These are phyloP conservation scores for Lactuca sativa DNA, from an alignment of 129 eudicot species.

Conservation along the genomic window DNA sequence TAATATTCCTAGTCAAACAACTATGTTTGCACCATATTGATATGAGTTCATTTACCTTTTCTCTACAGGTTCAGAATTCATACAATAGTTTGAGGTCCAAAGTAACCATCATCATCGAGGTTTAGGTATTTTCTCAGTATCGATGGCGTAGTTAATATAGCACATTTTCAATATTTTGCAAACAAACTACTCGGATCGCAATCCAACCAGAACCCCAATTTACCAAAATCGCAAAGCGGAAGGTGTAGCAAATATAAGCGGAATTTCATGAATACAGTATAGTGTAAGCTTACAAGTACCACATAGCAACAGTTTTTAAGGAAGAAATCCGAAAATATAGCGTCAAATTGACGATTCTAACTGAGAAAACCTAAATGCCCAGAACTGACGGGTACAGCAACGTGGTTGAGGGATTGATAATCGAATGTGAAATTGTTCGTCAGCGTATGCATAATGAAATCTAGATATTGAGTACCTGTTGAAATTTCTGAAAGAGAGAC, in stretches of 20 bases:
- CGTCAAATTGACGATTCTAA: slow-evolving; percentile 6
- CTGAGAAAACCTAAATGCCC: slow-evolving; percentile 9
- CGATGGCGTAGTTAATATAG: background rate
- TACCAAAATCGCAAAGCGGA: background rate
- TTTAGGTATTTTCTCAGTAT: background rate
- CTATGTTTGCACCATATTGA: background rate
- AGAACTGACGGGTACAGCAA: background rate
- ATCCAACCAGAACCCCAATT: background rate
- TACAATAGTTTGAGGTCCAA: background rate
- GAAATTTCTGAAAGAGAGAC: slow-evolving; percentile 72
- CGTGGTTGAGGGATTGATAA: background rate
- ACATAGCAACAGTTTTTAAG: background rate
- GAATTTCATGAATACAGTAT: background rate
- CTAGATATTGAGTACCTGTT: slow-evolving; percentile 49
- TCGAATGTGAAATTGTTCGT: slow-evolving; percentile 5
- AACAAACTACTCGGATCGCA: background rate
- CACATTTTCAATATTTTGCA: background rate
- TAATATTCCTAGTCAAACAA: too few species aligned
- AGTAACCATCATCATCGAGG: background rate
- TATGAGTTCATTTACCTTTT: background rate
- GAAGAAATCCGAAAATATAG: background rate
- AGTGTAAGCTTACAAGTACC: background rate
- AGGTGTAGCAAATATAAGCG: background rate
- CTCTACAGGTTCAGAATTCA: too few species aligned
- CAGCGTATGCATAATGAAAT: background rate